Percentiles rank a stretch among this genome's conserved stretches.
Evolutionary conservation across 2,329 filamentous ascomycete species (phyloP).

Genomic region (Colletotrichum somersetense): DNA sequence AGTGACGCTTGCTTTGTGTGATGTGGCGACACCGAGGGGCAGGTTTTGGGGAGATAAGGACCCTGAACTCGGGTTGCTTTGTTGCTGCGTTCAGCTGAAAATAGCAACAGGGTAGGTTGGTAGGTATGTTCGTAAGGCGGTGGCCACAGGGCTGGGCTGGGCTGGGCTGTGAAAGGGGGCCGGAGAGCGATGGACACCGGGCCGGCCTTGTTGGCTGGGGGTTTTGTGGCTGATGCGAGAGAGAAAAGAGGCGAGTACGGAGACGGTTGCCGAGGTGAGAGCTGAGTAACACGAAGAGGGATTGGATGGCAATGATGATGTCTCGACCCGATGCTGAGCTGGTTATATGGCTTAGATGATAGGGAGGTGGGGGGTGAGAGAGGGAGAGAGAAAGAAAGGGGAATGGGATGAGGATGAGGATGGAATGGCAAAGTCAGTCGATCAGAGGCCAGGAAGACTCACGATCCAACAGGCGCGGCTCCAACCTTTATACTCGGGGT

Average conservation of each 20-base stretch:
- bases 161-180: constrained; percentile 30
- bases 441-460: constrained; percentile 21
- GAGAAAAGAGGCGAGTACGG: not conserved
- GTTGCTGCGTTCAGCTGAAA: constrained; percentile 37
- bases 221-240: constrained; percentile 11
- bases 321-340: constrained; percentile 1
- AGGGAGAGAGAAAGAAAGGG: too few relatives aligned
- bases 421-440: constrained; percentile 29
- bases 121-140: not conserved
- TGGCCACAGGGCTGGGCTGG: constrained; percentile 10
- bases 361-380: not conserved
- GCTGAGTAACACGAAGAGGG: not conserved
- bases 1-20: constrained; percentile 4
- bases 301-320: not conserved
- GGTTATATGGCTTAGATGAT: constrained; percentile 12
- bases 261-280: not conserved
- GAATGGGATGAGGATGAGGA: constrained; percentile 10
- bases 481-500: constrained; percentile 31
- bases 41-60: constrained; percentile 39
- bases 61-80: constrained; percentile 29
- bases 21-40: constrained; percentile 40
- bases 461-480: constrained; percentile 33
- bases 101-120: constrained; percentile 31
- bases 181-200: constrained; percentile 11
- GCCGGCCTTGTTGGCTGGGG: constrained; percentile 17